Evolutionary conservation across 371 early-diverging fungal genomes (phyloP).

Genomic region (Mortierella sp.): DNA sequence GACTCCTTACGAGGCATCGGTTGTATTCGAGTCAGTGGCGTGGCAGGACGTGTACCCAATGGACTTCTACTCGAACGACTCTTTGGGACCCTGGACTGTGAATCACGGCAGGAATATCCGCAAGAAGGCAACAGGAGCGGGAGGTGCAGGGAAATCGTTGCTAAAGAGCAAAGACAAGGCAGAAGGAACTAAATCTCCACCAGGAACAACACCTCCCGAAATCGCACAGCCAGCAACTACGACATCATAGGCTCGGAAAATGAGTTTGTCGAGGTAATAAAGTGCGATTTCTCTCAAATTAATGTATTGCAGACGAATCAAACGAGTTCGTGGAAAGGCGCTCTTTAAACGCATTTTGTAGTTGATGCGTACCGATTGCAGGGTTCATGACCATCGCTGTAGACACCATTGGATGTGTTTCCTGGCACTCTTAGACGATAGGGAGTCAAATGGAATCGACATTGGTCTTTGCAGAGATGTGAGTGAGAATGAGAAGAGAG

Average conservation of each 20-base stretch:
- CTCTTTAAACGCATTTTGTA: not conserved
- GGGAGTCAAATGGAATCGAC: too few species aligned
- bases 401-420: too few species aligned
- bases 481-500: too few species aligned
- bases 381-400: too few species aligned
- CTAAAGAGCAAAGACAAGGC: slow-evolving; percentile 26
- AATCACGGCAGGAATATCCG: slow-evolving; percentile 79
- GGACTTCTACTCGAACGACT: slow-evolving; percentile 97
- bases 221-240: not conserved
- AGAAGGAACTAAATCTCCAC: not conserved
- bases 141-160: not conserved
- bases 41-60: slow-evolving; percentile 96
- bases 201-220: not conserved
- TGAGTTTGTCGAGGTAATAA: not conserved
- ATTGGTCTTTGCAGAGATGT: too few species aligned
- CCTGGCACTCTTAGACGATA: too few species aligned
- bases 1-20: slow-evolving; percentile 97
- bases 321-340: too few species aligned
- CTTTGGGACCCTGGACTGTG: slow-evolving; percentile 95
- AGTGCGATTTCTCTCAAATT: not conserved
- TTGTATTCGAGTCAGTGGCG: slow-evolving; percentile 81
- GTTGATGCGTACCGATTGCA: too few species aligned
- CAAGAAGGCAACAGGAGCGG: slow-evolving; percentile 32
- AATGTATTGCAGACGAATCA: not conserved
- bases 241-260: not conserved